These are phyloP conservation scores for Neurospora sp. DNA, from an alignment of 495 filamentous ascomycete species.

Conservation along the genomic window DNA sequence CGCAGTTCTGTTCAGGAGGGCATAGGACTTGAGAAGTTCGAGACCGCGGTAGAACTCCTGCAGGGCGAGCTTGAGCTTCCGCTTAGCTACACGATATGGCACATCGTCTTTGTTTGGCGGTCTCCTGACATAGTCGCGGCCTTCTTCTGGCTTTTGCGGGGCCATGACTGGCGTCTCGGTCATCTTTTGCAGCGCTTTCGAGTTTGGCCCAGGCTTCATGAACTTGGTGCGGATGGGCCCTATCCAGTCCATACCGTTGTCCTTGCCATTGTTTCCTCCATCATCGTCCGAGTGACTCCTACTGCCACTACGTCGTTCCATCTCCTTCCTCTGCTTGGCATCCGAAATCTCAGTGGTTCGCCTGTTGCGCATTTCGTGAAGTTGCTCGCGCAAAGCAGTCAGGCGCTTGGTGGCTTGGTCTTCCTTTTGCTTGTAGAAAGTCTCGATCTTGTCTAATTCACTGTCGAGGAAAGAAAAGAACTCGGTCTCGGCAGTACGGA, in stretches of 20 bases:
- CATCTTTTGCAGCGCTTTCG: constrained; percentile 32
- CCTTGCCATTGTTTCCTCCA: constrained; percentile 4
- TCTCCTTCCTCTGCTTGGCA: constrained; percentile 21
- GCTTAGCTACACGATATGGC: constrained; percentile 73
- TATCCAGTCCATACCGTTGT: constrained; percentile 24
- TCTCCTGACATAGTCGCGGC: constrained; percentile 55
- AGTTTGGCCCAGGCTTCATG: constrained; percentile 36
- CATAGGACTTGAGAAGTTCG: constrained; percentile 85
- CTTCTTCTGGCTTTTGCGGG: constrained; percentile 25
- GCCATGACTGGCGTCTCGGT: constrained; percentile 29
- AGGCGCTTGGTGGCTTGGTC: constrained; percentile 64
- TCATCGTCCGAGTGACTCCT: constrained; percentile 7
- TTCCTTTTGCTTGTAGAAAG: constrained; percentile 76
- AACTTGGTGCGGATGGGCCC: constrained; percentile 32
- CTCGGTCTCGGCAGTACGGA: constrained; percentile 52
- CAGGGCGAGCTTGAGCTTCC: constrained; percentile 79
- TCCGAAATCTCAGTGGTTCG: constrained; percentile 60
- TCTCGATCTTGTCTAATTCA: constrained; percentile 76
- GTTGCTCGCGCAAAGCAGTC: constrained; percentile 59
- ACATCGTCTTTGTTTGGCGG: constrained; percentile 46
- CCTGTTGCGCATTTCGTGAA: constrained; percentile 79
- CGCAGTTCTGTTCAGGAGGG: constrained; percentile 77
- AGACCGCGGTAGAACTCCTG: constrained; percentile 89
- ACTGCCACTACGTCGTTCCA: constrained; percentile 2
- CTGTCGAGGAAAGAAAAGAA: constrained; percentile 71